Conservation (phyloP, 352 stramenopile genomes). For the Globisporangium nagaii region DNA sequence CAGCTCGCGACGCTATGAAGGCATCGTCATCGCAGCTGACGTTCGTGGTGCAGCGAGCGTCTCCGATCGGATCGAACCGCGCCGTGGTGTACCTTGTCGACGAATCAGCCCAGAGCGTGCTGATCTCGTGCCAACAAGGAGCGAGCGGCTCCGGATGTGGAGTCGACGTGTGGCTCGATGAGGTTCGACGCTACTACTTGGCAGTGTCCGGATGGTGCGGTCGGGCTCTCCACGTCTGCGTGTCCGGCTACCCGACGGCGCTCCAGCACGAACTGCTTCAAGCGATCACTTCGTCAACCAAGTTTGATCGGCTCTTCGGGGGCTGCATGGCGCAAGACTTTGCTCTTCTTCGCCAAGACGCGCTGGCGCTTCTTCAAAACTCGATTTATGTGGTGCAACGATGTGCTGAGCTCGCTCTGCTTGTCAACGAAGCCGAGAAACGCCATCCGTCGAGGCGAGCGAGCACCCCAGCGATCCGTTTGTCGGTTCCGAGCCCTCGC, state of each 20-base stretch:
- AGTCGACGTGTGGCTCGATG: neutral
- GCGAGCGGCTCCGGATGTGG: neutral
- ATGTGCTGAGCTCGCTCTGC: constrained; percentile 9
- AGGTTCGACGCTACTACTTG: constrained; percentile 1
- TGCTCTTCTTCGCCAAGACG: neutral
- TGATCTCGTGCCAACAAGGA: constrained; percentile 8
- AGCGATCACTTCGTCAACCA: neutral
- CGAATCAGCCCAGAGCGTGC: neutral
- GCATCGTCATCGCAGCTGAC: neutral
- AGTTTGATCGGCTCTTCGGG: neutral
- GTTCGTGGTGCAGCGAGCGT: constrained; percentile 3
- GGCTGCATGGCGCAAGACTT: constrained; percentile 8
- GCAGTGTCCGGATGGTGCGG: constrained; percentile 1
- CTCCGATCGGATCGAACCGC: neutral
- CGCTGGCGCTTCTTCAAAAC: neutral
- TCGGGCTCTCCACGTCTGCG: constrained; percentile 5
- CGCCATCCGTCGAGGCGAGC: neutral
- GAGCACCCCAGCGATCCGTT: neutral
- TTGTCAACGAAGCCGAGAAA: constrained; percentile 8
- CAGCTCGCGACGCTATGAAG: neutral
- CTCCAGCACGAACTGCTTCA: constrained; percentile 2
- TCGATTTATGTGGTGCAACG: neutral
- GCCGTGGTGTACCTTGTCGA: constrained; percentile 13
- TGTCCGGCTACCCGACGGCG: neutral
- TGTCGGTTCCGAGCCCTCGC: neutral